Evolutionary conservation across 352 stramenopile genomes (phyloP).

Genomic region (Phytophthora megakarya): DNA sequence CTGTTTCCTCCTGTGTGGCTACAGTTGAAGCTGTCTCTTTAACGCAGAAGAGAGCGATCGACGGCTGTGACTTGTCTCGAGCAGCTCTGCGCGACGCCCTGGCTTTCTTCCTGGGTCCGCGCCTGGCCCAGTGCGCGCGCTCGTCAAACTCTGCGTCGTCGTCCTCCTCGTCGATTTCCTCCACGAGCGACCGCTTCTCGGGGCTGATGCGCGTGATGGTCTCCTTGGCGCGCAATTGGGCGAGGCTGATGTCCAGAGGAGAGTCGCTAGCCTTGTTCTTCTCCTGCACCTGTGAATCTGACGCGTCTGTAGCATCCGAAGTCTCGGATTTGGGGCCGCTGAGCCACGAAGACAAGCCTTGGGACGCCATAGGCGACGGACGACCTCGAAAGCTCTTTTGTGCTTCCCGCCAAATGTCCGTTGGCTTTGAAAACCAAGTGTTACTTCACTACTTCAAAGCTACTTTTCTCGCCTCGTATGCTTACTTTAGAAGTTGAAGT

Average conservation of each 20-base stretch:
- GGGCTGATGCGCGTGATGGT: constrained; percentile 57
- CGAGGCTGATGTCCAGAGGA: constrained; percentile 47
- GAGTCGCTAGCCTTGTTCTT: constrained; percentile 26
- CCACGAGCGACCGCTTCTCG: constrained; percentile 55
- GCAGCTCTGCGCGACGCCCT: constrained; percentile 24
- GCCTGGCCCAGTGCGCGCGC: constrained; percentile 59
- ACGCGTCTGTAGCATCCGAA: not conserved
- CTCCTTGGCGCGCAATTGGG: constrained; percentile 46
- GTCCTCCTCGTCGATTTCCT: constrained; percentile 75
- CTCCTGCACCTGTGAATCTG: constrained; percentile 10
- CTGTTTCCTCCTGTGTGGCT: not conserved
- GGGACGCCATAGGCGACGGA: constrained; percentile 35
- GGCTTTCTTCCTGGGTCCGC: constrained; percentile 44
- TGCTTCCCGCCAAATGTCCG: constrained; percentile 28
- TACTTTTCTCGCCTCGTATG: too few species aligned
- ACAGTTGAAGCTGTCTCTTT: constrained; percentile 12
- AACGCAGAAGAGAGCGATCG: constrained; percentile 70
- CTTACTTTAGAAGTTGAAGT: not conserved
- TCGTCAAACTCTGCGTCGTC: constrained; percentile 81
- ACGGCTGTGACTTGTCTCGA: constrained; percentile 56
- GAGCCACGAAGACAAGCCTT: constrained; percentile 49
- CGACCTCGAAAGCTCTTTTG: constrained; percentile 5
- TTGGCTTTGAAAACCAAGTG: constrained; percentile 10
- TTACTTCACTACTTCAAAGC: constrained; percentile 15
- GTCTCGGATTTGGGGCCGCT: constrained; percentile 18